Percentiles rank a stretch among this genome's conserved stretches.
Evolutionary conservation across 2,329 filamentous ascomycete genomes (phyloP).

Genomic region (Emmonsia crescens): DNA sequence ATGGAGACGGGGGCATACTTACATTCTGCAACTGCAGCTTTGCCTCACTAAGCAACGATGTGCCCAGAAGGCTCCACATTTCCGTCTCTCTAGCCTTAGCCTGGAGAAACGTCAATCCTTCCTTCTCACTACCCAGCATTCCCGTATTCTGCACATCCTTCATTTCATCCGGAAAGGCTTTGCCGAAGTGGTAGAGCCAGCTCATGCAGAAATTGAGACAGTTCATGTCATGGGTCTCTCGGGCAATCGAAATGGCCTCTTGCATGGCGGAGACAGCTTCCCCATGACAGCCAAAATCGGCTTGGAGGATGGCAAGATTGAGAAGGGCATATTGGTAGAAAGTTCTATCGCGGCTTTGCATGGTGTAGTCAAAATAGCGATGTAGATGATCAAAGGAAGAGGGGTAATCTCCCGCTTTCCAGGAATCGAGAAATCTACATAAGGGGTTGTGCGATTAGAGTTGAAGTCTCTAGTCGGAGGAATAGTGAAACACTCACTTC

Average conservation of each 20-base stretch:
- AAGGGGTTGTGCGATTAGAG: slow-evolving; percentile 1
- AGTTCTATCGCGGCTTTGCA: slow-evolving; percentile 69
- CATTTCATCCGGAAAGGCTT: slow-evolving; percentile 67
- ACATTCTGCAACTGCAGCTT: slow-evolving; percentile 67
- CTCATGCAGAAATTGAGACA: slow-evolving; percentile 93
- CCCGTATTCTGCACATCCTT: slow-evolving; percentile 58
- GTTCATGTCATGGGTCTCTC: slow-evolving; percentile 83
- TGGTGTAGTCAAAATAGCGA: slow-evolving; percentile 93
- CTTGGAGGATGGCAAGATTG: slow-evolving; percentile 85
- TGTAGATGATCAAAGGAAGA: slow-evolving; percentile 85
- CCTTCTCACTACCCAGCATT: slow-evolving; percentile 66
- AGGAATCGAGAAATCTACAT: slow-evolving; percentile 73
- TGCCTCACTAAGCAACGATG: slow-evolving; percentile 73
- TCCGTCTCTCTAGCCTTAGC: slow-evolving; percentile 75
- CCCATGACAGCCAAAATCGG: slow-evolving; percentile 83
- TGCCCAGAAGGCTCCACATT: slow-evolving; percentile 76
- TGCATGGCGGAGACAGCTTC: slow-evolving; percentile 92
- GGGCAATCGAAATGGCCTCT: slow-evolving; percentile 85
- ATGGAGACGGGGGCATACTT: slow-evolving; percentile 33
- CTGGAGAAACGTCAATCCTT: slow-evolving; percentile 73
- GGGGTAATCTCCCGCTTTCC: slow-evolving; percentile 81
- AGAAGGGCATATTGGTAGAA: slow-evolving; percentile 94
- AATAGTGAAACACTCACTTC: slow-evolving; percentile 38
- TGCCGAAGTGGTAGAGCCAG: slow-evolving; percentile 93
- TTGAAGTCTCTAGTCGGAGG: neutral